Evolutionary conservation across 2,329 filamentous ascomycete genomes (phyloP).

Genomic region (Arthrobotrys iridis): DNA sequence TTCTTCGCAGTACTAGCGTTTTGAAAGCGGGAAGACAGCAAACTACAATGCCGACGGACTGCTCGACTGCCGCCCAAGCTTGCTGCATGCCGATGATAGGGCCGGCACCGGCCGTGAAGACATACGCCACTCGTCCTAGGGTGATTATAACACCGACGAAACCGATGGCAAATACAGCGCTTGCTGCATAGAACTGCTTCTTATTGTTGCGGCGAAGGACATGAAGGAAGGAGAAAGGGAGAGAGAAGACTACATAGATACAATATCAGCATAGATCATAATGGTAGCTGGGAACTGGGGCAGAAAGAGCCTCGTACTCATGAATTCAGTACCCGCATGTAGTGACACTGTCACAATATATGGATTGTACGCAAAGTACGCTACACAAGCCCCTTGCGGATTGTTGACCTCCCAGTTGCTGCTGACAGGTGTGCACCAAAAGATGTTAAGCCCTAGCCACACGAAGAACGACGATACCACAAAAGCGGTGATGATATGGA

Average conservation of each 20-base stretch:
- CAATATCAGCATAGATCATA: neutral
- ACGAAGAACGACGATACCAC: constrained; percentile 1
- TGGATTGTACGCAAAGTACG: neutral
- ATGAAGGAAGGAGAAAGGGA: constrained; percentile 34
- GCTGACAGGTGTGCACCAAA: constrained; percentile 34
- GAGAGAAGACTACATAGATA: constrained; percentile 12
- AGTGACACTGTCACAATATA: constrained; percentile 3
- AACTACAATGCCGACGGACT: constrained; percentile 28
- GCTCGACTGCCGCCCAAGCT: constrained; percentile 21
- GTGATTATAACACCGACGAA: constrained; percentile 29
- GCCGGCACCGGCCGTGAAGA: neutral
- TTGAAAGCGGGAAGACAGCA: constrained; percentile 47
- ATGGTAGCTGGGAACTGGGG: neutral
- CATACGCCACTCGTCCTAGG: constrained; percentile 13
- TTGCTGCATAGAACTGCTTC: constrained; percentile 23
- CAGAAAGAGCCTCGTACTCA: constrained; percentile 7
- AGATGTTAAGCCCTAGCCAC: constrained; percentile 14
- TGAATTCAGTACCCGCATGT: constrained; percentile 21
- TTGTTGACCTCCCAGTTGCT: constrained; percentile 38
- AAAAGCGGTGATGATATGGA: constrained; percentile 30
- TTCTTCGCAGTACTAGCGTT: neutral
- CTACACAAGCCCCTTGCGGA: constrained; percentile 10
- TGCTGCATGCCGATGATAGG: constrained; percentile 10
- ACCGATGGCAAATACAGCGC: constrained; percentile 28
- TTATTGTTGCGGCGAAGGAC: constrained; percentile 21